These are phyloP conservation scores for Penicillium silybi DNA, from an alignment of 495 filamentous ascomycete species.

Conservation along the genomic window DNA sequence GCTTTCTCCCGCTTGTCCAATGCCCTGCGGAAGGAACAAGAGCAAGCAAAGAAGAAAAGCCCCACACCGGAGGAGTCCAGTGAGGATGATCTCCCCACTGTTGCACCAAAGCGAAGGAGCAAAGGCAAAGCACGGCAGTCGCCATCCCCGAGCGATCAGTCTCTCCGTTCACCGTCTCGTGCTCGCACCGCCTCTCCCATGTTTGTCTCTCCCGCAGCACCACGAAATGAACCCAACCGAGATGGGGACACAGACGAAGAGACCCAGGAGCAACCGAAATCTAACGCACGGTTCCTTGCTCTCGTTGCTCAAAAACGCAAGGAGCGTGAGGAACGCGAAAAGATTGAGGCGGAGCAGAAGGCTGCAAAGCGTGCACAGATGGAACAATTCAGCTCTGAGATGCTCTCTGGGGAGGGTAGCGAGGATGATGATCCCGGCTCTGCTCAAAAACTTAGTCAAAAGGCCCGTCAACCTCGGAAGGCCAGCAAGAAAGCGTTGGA, in stretches of 20 bases:
- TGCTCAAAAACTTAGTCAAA: slow-evolving; percentile 57
- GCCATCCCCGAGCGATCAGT: slow-evolving; percentile 4
- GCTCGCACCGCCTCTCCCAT: slow-evolving; percentile 36
- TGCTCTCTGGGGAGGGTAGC: slow-evolving; percentile 31
- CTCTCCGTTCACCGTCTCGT: slow-evolving; percentile 15
- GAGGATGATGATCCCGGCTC: slow-evolving; percentile 56
- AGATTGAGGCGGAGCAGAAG: slow-evolving; percentile 51
- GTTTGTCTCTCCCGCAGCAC: slow-evolving; percentile 32
- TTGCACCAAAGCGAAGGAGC: slow-evolving; percentile 28
- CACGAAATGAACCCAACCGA: slow-evolving; percentile 3
- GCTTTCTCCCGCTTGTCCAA: slow-evolving; percentile 38
- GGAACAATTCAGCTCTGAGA: slow-evolving; percentile 36
- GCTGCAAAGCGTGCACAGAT: slow-evolving; percentile 36
- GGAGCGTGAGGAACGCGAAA: slow-evolving; percentile 64
- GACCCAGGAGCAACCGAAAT: slow-evolving; percentile 41
- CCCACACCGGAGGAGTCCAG: slow-evolving; percentile 13
- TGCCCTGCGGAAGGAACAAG: slow-evolving; percentile 16
- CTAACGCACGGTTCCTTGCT: slow-evolving; percentile 59
- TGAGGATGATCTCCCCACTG: slow-evolving; percentile 38
- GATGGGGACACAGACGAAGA: slow-evolving; percentile 29
- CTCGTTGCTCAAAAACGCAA: slow-evolving; percentile 67
- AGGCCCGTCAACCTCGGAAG: slow-evolving; percentile 69
- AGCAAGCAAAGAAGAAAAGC: slow-evolving; percentile 12
- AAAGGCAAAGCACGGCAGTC: slow-evolving; percentile 11
- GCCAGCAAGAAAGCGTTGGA: slow-evolving; percentile 96